Evolutionary conservation across 306 rosid species (phyloP).

Genomic region (Vicia faba): DNA sequence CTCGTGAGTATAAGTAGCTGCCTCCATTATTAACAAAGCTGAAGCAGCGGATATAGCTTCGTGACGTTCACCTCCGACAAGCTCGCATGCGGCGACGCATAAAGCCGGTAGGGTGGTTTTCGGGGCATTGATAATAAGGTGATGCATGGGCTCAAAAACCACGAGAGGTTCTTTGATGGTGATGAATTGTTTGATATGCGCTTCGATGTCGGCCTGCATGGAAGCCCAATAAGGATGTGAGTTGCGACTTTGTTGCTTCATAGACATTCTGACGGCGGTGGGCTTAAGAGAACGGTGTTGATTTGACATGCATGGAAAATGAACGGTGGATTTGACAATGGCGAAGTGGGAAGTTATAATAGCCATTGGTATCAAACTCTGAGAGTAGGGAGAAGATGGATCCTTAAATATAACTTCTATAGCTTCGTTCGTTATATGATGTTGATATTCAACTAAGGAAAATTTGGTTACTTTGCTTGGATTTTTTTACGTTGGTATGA

Average conservation of each 20-base stretch:
- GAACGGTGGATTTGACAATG: conserved; percentile 24
- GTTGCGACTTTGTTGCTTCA: background rate
- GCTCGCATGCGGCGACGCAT: conserved; percentile 71
- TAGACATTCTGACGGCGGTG: conserved; percentile 22
- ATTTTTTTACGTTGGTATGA: too few relatives aligned
- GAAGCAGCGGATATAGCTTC: conserved; percentile 70
- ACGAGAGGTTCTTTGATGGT: conserved; percentile 53
- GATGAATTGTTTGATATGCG: conserved; percentile 52
- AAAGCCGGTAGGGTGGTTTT: conserved; percentile 58
- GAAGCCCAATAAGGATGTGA: conserved; percentile 45
- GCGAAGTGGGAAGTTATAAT: conserved; percentile 18
- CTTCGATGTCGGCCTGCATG: conserved; percentile 54
- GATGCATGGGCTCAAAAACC: conserved; percentile 69
- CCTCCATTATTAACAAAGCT: conserved; percentile 50
- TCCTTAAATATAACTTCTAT: background rate
- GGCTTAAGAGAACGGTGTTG: conserved; percentile 33
- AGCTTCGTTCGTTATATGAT: background rate
- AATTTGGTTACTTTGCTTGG: background rate
- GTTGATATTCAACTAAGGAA: background rate
- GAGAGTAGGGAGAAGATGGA: background rate
- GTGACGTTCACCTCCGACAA: conserved; percentile 55
- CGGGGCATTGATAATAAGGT: conserved; percentile 49
- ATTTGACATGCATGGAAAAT: conserved; percentile 18
- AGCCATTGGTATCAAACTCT: too few relatives aligned
- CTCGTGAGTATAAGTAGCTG: conserved; percentile 47